Evolutionary conservation across 148 eudicot genomes (phyloP).

Genomic region (Silene conica): DNA sequence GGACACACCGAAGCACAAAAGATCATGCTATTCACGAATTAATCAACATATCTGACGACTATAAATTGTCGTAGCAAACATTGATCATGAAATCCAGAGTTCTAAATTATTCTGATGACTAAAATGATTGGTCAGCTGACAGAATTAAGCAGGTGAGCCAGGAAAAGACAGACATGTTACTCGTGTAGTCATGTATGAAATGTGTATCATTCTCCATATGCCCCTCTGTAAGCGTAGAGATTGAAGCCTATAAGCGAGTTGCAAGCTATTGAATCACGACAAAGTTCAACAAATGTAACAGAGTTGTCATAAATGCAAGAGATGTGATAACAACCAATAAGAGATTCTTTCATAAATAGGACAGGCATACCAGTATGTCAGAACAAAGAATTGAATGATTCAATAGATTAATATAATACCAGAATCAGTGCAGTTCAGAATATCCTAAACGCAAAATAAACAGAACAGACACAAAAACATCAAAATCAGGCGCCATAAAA

Average conservation of each 20-base stretch:
- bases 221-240: not conserved
- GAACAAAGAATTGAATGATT: not conserved
- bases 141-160: not conserved
- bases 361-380: not conserved
- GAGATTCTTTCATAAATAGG: not conserved
- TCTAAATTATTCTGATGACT: not conserved
- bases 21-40: not conserved
- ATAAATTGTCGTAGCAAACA: not conserved
- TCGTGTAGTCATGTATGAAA: not conserved
- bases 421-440: not conserved
- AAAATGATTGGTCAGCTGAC: too few species aligned
- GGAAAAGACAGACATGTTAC: slow-evolving; percentile 1
- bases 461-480: not conserved
- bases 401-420: not conserved
- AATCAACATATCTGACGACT: not conserved
- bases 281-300: not conserved
- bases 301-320: not conserved
- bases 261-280: not conserved
- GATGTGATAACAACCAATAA: not conserved
- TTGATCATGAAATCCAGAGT: not conserved
- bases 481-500: not conserved
- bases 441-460: not conserved
- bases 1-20: not conserved
- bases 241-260: not conserved
- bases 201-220: not conserved